phyloP scores from a whole-genome alignment of 2,329 filamentous ascomycete genomes.

The Cyphellophora europaea region DNA sequence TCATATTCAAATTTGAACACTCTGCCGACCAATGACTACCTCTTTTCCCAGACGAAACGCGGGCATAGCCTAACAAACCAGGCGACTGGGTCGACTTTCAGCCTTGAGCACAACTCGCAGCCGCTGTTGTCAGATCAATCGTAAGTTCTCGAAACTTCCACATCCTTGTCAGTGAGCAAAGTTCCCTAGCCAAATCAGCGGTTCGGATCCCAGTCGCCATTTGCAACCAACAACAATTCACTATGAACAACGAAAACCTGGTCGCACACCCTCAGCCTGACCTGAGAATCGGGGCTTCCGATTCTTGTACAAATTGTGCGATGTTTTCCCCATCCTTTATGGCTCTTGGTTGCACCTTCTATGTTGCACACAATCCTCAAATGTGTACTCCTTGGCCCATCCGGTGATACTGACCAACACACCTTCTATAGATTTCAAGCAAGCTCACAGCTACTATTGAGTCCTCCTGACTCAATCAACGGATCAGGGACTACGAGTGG shows the following conservation, averaged over 20 bases:
- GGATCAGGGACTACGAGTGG: slow-evolving; percentile 45
- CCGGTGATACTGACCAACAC: no score
- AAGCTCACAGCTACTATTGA: slow-evolving; percentile 38
- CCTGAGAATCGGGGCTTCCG: no score
- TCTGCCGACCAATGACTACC: slow-evolving; percentile 15
- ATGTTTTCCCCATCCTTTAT: no score
- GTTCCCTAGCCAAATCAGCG: no score
- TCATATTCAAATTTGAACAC: slow-evolving; percentile 24
- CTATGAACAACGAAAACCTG: slow-evolving; percentile 3
- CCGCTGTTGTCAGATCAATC: slow-evolving; percentile 13
- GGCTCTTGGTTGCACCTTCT: no score
- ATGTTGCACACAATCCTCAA: no score
- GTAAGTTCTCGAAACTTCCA: slow-evolving; percentile 17
- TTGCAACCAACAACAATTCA: slow-evolving; percentile 1
- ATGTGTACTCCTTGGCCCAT: no score
- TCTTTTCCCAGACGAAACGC: slow-evolving; percentile 4
- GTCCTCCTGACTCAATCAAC: slow-evolving; percentile 43
- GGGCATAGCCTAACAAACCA: not conserved
- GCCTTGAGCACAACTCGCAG: slow-evolving; percentile 12
- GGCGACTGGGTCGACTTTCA: slow-evolving; percentile 8
- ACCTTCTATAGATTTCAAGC: slow-evolving; percentile 18
- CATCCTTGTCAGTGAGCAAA: no score
- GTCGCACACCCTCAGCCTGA: slow-evolving; percentile 5
- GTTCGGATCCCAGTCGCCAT: no score
- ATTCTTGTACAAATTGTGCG: no score